A percentile compares a stretch with the other conserved stretches of the same genome.
Conservation (phyloP, 2,329 filamentous ascomycete species). For the Colletotrichum liriopes region DNA sequence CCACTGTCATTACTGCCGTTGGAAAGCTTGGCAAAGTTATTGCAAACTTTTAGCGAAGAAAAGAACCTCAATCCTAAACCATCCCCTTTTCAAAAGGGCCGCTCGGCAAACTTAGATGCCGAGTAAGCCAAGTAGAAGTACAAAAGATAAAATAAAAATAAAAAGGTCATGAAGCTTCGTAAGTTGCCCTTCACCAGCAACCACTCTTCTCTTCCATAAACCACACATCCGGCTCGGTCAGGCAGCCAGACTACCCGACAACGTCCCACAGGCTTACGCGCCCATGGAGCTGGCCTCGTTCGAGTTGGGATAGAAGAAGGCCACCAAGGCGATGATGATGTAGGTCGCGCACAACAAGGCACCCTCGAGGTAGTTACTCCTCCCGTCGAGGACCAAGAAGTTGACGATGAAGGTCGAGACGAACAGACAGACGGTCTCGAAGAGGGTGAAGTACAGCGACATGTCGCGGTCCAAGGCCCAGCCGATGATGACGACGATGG, state of each 20-base stretch:
- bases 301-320: conserved; percentile 75
- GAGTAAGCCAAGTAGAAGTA: neutral
- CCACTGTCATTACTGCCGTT: neutral
- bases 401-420: conserved; percentile 89
- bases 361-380: conserved; percentile 90
- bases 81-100: conserved; percentile 16
- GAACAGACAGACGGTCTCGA: conserved; percentile 91
- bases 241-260: neutral
- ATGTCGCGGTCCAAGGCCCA: conserved; percentile 79
- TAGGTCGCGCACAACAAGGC: conserved; percentile 78
- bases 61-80: conserved; percentile 23
- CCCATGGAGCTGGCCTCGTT: conserved; percentile 59
- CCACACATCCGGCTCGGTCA: neutral
- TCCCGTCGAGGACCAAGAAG: conserved; percentile 87
- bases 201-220: conserved; percentile 1
- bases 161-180: conserved; percentile 25
- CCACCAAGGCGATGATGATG: conserved; percentile 77
- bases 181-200: conserved; percentile 28
- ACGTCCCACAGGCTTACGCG: conserved; percentile 36
- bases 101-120: neutral
- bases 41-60: conserved; percentile 11
- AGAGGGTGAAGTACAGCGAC: conserved; percentile 88
- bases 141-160: neutral
- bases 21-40: conserved; percentile 1
- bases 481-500: conserved; percentile 79